Conservation (phyloP, 2,329 filamentous ascomycete species). For the Aureobasidium sp. region DNA sequence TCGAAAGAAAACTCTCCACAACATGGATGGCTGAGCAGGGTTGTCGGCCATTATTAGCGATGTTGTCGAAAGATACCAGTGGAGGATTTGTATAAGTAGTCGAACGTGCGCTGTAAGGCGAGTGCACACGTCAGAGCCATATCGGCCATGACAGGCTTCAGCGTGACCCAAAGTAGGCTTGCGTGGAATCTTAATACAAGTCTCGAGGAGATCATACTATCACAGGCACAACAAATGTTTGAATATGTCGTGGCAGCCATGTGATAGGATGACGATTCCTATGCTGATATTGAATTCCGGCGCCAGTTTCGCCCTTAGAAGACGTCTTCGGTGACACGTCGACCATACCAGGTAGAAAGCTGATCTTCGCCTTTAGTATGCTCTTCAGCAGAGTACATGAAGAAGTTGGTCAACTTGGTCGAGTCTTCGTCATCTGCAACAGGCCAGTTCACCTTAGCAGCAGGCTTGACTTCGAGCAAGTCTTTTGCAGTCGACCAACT, state of each 20-base stretch:
- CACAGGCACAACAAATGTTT: not conserved
- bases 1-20: not conserved
- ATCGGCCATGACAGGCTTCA: not conserved
- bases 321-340: slow-evolving; percentile 59
- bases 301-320: slow-evolving; percentile 45
- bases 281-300: not conserved
- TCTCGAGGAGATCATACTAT: not conserved
- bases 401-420: slow-evolving; percentile 69
- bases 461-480: slow-evolving; percentile 70
- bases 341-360: slow-evolving; percentile 76
- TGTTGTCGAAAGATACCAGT: not conserved
- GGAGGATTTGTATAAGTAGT: not conserved
- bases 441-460: slow-evolving; percentile 76
- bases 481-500: slow-evolving; percentile 96
- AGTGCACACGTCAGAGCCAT: not conserved
- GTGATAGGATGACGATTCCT: not conserved
- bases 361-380: slow-evolving; percentile 49
- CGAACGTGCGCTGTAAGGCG: not conserved
- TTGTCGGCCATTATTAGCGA: not conserved
- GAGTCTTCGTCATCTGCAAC: slow-evolving; percentile 59
- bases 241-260: too few species aligned
- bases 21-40: not conserved
- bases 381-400: slow-evolving; percentile 43
- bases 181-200: not conserved
- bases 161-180: not conserved